Evolutionary conservation across 75 land plant genomes (phyloP).

Genomic region (Isoetes taiwanensis): DNA sequence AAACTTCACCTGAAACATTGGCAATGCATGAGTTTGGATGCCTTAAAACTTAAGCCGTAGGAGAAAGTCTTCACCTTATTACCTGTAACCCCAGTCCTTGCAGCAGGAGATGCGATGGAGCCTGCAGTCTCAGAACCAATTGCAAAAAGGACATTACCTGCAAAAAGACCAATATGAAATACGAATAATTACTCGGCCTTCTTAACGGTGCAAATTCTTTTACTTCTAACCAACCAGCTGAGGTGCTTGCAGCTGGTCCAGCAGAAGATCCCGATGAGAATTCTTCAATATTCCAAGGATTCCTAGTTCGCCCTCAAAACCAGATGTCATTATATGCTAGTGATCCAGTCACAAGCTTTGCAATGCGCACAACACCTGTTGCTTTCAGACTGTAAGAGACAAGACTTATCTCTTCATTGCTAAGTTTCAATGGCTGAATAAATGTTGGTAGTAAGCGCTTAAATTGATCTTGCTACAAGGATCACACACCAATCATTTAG

Average conservation of each 20-base stretch:
- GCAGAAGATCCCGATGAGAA: slow-evolving; percentile 66
- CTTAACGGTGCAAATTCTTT: slow-evolving; percentile 11
- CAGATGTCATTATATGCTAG: slow-evolving; percentile 56
- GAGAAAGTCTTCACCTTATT: too few relatives aligned
- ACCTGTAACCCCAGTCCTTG: slow-evolving; percentile 80
- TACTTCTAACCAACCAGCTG: slow-evolving; percentile 61
- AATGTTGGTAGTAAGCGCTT: slow-evolving; percentile 69
- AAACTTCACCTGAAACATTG: slow-evolving; percentile 76
- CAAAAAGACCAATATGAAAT: neutral
- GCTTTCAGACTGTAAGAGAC: slow-evolving; percentile 33
- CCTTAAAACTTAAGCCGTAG: too few relatives aligned
- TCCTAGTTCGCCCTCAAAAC: slow-evolving; percentile 71
- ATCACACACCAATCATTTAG: neutral
- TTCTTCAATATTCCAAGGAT: slow-evolving; percentile 78
- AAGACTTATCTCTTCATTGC: slow-evolving; percentile 50
- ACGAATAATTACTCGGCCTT: neutral
- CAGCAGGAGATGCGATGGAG: slow-evolving; percentile 59
- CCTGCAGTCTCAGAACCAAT: slow-evolving; percentile 79
- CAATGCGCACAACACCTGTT: slow-evolving; percentile 67
- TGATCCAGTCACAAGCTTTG: slow-evolving; percentile 67
- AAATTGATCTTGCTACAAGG: slow-evolving; percentile 85
- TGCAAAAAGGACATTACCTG: slow-evolving; percentile 70
- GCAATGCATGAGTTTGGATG: too few relatives aligned
- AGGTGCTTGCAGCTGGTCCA: slow-evolving; percentile 73
- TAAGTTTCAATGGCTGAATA: slow-evolving; percentile 69